phyloP scores from a whole-genome alignment of 1,139 yeast genomes.

The Kodamaea suecica region DNA sequence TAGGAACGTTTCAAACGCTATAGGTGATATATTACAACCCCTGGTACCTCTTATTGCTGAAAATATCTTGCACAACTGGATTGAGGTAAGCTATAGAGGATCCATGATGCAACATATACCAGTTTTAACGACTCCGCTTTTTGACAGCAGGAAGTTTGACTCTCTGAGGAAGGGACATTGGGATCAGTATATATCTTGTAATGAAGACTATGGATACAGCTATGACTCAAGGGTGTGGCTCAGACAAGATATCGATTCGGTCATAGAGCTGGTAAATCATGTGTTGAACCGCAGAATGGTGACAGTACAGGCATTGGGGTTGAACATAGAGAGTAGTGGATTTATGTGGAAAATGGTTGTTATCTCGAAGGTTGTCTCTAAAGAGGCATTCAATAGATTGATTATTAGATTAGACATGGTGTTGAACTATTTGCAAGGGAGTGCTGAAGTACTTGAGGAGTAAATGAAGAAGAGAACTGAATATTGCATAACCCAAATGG shows the following conservation, averaged over 20 bases:
- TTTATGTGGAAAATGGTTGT: slow-evolving; percentile 6
- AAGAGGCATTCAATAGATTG: slow-evolving; percentile 3
- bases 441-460: too few relatives aligned
- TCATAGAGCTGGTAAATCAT: slow-evolving; percentile 2
- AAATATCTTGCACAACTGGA: slow-evolving; percentile 25
- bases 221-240: slow-evolving; percentile 9
- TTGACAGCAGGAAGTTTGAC: slow-evolving; percentile 22
- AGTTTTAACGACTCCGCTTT: slow-evolving; percentile 28
- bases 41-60: slow-evolving; percentile 31
- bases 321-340: not conserved
- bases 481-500: too few relatives aligned
- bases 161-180: slow-evolving; percentile 13
- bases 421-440: too few relatives aligned
- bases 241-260: slow-evolving; percentile 6
- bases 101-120: slow-evolving; percentile 29
- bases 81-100: slow-evolving; percentile 23
- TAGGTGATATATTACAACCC: not conserved
- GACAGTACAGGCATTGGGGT: not conserved
- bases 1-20: not conserved
- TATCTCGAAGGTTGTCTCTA: slow-evolving; percentile 6
- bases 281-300: slow-evolving; percentile 1
- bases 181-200: slow-evolving; percentile 19
- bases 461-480: too few relatives aligned
- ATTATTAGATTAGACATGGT: slow-evolving; percentile 3
- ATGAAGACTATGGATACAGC: slow-evolving; percentile 19